Percentiles rank a stretch among this genome's conserved stretches.
phyloP scores from a whole-genome alignment of 306 rosid genomes.

The Quercus ilex region DNA sequence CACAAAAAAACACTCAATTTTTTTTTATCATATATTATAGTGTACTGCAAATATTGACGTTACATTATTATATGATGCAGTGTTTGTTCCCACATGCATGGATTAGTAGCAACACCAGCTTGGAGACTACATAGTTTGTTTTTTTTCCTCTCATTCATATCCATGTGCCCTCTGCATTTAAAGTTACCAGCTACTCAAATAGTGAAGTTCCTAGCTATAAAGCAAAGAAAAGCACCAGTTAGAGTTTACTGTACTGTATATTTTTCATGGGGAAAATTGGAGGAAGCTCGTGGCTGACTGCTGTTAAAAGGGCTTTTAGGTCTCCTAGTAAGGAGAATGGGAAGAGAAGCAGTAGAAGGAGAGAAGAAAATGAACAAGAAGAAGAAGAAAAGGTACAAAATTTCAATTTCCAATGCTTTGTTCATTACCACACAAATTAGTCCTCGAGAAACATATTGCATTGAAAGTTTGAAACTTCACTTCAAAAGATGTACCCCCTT shows the following conservation, averaged over 20 bases:
- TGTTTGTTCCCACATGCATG: conserved; percentile 36
- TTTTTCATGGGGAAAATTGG: conserved; percentile 46
- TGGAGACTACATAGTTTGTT: conserved; percentile 1
- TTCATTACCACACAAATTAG: background rate
- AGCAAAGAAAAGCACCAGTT: background rate
- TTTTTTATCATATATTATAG: conserved; percentile 5
- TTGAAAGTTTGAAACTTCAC: too few species aligned
- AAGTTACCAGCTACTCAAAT: conserved; percentile 16
- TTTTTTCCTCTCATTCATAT: conserved; percentile 5
- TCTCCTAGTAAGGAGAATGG: conserved; percentile 42
- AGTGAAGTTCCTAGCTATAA: background rate
- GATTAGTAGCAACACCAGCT: conserved; percentile 11
- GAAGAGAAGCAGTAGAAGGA: conserved; percentile 39
- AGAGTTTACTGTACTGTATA: background rate
- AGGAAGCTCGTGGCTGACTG: conserved; percentile 49
- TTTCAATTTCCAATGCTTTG: background rate
- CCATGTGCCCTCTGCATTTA: conserved; percentile 4
- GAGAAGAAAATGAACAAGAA: conserved; percentile 38
- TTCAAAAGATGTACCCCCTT: background rate
- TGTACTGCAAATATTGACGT: conserved; percentile 18
- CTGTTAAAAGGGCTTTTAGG: conserved; percentile 51
- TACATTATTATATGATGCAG: conserved; percentile 8
- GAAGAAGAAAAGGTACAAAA: conserved; percentile 50
- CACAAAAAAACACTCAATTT: conserved; percentile 25
- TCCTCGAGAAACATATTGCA: too few species aligned